Base-by-base conservation (phyloP, 2,329 filamentous ascomycete species). In the Claviceps sp. region DNA sequence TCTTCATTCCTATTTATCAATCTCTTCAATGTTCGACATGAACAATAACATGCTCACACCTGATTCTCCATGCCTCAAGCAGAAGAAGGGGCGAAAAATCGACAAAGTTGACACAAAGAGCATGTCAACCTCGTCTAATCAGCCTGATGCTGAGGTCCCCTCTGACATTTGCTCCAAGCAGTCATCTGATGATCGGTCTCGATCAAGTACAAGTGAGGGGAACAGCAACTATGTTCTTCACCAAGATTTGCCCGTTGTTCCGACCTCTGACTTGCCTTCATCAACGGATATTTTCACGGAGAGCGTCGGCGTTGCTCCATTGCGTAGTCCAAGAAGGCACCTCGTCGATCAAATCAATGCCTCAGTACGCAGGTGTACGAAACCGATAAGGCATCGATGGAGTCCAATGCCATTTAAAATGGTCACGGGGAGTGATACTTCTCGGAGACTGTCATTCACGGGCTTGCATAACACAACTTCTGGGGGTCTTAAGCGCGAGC, bases 351-450 rank as follows among this genome's bases (percentile, higher is more conserved):
- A 66, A 22, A 66, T 76, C 30, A 72, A 70, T 4, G 71, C 76
- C 55, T 71, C 71, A 58, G 75, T 71, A 58, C 69, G 72, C 37
- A 67, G 70, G 36, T 37, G 18, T 18, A 48, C 52, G 46, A 43
- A 55, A 18, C 62, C 71, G 47, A 64, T 71, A 54, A 71, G 73
- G 52, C 78, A 81, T 60, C 77, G 77, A 72, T 82, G 79, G 78
- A 81, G 78, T 64, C 76, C 77, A 45, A 78, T 81, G 63, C 70
- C 83, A 43, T 84, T 81, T 41, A 81, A 79, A 45, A 79, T 84
- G 55, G 69, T 76, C 64, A 83, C 80, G 37, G 80, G 81, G 62
- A 78, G 76, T 60, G 80, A 84, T 56, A 70, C 65, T 44, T 70
- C 66, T 38, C 80, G 74, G 60, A 68, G 73, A 36, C 69, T 70